Conservation (phyloP, 768 basidiomycete species). For the Panus rudis region DNA sequence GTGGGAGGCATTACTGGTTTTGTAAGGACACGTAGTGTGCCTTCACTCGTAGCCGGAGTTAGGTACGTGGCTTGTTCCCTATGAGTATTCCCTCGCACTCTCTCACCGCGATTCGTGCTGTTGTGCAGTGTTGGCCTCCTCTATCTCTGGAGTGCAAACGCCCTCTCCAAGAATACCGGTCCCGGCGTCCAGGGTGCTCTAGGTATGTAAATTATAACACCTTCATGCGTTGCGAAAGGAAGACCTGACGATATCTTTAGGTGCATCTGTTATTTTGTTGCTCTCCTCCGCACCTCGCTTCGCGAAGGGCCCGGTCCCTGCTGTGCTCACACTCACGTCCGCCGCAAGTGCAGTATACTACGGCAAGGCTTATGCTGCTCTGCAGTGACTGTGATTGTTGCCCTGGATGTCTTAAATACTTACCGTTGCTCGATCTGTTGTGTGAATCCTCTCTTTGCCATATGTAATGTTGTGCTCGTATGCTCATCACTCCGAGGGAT, state of each 20-base stretch:
- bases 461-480: too few species aligned
- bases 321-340: slow-evolving; percentile 53
- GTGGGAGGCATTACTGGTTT: slow-evolving; percentile 73
- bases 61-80: slow-evolving; percentile 38
- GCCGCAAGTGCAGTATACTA: slow-evolving; percentile 61
- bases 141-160: slow-evolving; percentile 74
- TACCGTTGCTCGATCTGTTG: not conserved
- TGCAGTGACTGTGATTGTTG: not conserved
- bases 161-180: slow-evolving; percentile 62
- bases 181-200: slow-evolving; percentile 77
- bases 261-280: slow-evolving; percentile 62
- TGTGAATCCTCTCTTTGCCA: too few species aligned
- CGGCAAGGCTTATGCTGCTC: slow-evolving; percentile 28
- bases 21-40: slow-evolving; percentile 65
- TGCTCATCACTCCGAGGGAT: too few species aligned
- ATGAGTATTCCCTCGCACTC: not conserved
- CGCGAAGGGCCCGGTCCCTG: slow-evolving; percentile 69
- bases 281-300: slow-evolving; percentile 69
- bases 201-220: slow-evolving; percentile 32
- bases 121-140: slow-evolving; percentile 60
- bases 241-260: slow-evolving; percentile 28
- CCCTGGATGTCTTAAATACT: not conserved
- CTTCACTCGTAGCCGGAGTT: slow-evolving; percentile 77
- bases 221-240: not conserved
- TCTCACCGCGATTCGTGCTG: not conserved